Base-by-base conservation (phyloP, 495 filamentous ascomycete genomes). In the Penicillium crystallinum region DNA sequence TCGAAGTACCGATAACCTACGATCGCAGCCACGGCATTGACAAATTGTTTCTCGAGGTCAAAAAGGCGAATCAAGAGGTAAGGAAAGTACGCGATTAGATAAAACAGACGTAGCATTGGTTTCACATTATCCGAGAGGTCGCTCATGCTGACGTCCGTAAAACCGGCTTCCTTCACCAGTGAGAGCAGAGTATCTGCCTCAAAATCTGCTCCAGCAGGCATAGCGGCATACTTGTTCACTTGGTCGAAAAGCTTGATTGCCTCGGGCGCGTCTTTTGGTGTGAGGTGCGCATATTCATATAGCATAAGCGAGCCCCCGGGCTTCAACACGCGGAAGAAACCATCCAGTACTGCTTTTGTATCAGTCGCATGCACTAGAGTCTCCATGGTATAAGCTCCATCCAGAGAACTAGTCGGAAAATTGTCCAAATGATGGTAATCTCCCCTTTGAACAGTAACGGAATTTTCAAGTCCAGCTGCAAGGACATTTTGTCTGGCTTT, bases 361-460 rank as follows among this genome's bases (percentile, higher is more conserved):
- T 82, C 74, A 1, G 69, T 77, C 9, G 80, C 78, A 58, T 83
- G 79, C 11, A 81, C 80, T 22, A 82, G 71, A 0, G 79, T 83
- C 55, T 83, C 80, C 70, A 81, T 81, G 1, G 79, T 81, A 55
- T 82, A 83, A 40, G 77, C 58, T n/a, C 79, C 81, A 6, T 33
- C 30, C 8, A 33, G 30, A 33, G 30, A 33, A 4, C 2, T 9
- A 9, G 30, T 33, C 30, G 30, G 30, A 10, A 33, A 33, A 6
- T 47, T 41, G 5, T 75, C 60, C 1, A 83, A 68, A 52, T 81
- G 65, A 56, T 82, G 79, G 58, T 82, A 83, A 60, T 83, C 30
- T 9, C 30, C 76, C 53, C 69, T 75, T 4, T 9, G 5, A 2
- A 33, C 30, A 2, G 30, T 33, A 2, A 33, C 30, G 30, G 30